phyloP scores from a whole-genome alignment of 2,329 filamentous ascomycete species.

The Tolypocladium tropicale region DNA sequence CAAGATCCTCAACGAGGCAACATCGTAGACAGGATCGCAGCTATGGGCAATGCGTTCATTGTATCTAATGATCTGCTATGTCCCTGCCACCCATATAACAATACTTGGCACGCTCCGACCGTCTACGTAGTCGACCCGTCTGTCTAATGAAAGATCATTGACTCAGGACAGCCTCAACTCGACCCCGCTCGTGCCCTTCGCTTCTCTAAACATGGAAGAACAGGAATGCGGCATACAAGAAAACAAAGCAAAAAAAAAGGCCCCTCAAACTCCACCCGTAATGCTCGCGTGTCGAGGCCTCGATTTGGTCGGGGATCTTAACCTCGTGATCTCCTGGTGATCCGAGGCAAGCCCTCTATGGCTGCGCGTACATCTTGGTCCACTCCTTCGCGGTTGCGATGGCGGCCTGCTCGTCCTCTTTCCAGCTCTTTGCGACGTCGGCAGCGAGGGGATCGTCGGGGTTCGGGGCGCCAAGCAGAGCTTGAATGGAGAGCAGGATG shows the following conservation, averaged over 20 bases:
- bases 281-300: constrained; percentile 10
- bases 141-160: neutral
- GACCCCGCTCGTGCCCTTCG: neutral
- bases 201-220: constrained; percentile 1
- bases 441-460: constrained; percentile 97
- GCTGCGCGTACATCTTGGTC: constrained; percentile 72
- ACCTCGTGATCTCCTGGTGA: neutral
- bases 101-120: neutral
- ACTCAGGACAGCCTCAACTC: neutral
- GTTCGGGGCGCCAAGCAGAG: constrained; percentile 89
- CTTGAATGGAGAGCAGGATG: constrained; percentile 97
- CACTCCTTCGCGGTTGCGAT: constrained; percentile 89
- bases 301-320: neutral
- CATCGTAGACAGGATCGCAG: neutral
- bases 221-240: constrained; percentile 5
- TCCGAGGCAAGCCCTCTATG: constrained; percentile 14
- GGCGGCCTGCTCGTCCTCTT: constrained; percentile 86
- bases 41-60: neutral
- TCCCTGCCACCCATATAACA: neutral
- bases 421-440: constrained; percentile 96
- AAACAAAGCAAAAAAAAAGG: constrained; percentile 4
- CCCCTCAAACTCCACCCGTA: constrained; percentile 12
- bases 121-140: neutral
- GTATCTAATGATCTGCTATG: neutral
- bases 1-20: neutral